Base-by-base conservation (phyloP, 176 grass and related monocot species). In the Aegilops longissima region DNA sequence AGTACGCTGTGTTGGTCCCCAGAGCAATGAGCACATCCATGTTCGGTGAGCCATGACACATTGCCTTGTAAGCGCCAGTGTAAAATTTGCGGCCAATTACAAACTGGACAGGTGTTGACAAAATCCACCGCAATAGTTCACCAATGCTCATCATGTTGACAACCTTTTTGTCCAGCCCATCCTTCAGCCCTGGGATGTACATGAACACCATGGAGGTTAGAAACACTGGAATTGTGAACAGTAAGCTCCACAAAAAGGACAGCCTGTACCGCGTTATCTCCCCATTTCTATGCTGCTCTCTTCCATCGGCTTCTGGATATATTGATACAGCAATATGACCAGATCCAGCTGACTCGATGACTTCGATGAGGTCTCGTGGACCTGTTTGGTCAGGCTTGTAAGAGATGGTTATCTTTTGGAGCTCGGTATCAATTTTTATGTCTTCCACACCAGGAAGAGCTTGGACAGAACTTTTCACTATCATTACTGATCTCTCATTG, bases 21-120 rank as follows among this genome's bases (percentile, higher is more conserved):
- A 98, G 86, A 79, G 88, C 92, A 94, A 98, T 92, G 84, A 98
- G 93, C 29, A 98, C 93, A 80, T 98, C 96, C 96, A 98, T 98
- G 61, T 98, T 98, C 13, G 96, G 90, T n/a, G 96, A 96, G 5
- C 90, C 90, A 77, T 89, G 88, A 18, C 79, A 80, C 71, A 96
- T 82, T 6, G 96, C 92, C 73, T 96, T 98, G 87, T 94, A 98
- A 70, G 93, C 79, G 88, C 96, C 93, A 39, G 72, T 74, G 49
- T 98, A 98, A 88, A 98, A 98, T 87, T 81, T 98, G 81, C 42
- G 66, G 12, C 96, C 96, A 70, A 98, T 94, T 75, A 96, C 66
- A 88, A 98, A 98, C 83, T 98, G 96, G 44, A 98, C 96, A 23
- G 96, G 96, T 73, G 92, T 98, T 10, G 92, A 91, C 73, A 98